phyloP scores from a whole-genome alignment of 163 green algal genomes.

The Picocystis sp. region DNA sequence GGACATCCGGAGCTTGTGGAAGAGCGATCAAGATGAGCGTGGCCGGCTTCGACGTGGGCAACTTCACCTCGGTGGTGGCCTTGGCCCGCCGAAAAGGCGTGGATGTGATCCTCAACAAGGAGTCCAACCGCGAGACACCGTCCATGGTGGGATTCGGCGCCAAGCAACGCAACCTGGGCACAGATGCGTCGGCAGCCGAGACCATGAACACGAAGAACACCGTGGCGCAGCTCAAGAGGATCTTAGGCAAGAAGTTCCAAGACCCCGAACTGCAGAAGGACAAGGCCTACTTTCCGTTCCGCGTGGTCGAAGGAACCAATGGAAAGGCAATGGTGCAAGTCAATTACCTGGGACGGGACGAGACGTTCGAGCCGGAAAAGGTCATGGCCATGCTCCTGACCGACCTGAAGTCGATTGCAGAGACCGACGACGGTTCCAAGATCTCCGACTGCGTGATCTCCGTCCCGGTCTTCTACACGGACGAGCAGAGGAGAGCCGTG shows the following conservation, averaged over 20 bases:
- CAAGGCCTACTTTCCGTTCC: slow-evolving; percentile 17
- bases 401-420: slow-evolving; percentile 73
- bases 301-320: slow-evolving; percentile 40
- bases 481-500: slow-evolving; percentile 68
- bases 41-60: slow-evolving; percentile 78
- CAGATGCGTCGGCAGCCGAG: slow-evolving; percentile 38
- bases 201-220: slow-evolving; percentile 86
- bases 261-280: slow-evolving; percentile 72
- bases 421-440: slow-evolving; percentile 45
- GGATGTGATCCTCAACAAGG: slow-evolving; percentile 95
- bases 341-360: slow-evolving; percentile 54
- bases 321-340: slow-evolving; percentile 67
- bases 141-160: slow-evolving; percentile 67
- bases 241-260: slow-evolving; percentile 77
- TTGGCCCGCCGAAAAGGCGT: slow-evolving; percentile 63
- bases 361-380: slow-evolving; percentile 67
- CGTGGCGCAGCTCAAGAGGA: slow-evolving; percentile 76
- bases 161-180: slow-evolving; percentile 49
- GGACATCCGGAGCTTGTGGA: no score
- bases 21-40: slow-evolving; percentile 41
- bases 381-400: slow-evolving; percentile 78
- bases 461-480: slow-evolving; percentile 75
- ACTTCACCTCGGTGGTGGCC: slow-evolving; percentile 65
- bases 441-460: slow-evolving; percentile 80
- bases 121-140: slow-evolving; percentile 86